Evolutionary conservation across 2,329 filamentous ascomycete genomes (phyloP).

Genomic region (Talaromyces sp.): DNA sequence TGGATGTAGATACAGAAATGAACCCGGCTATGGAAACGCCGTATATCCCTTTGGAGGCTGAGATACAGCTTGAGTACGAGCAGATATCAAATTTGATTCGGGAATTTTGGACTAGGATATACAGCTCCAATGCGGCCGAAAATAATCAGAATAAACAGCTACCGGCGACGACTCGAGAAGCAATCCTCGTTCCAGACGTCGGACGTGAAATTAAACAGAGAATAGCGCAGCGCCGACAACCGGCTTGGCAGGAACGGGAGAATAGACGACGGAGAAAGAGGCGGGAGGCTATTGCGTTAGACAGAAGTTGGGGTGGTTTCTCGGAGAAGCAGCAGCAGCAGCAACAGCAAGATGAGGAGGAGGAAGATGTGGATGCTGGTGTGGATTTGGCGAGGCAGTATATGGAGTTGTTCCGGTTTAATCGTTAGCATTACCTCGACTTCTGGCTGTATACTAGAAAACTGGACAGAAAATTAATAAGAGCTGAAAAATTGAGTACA

Average conservation of each 20-base stretch:
- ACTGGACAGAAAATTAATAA: background rate
- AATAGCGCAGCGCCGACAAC: constrained; percentile 22
- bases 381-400: constrained; percentile 44
- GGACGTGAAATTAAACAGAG: constrained; percentile 37
- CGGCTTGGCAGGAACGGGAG: constrained; percentile 17
- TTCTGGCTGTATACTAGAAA: background rate
- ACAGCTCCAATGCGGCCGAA: constrained; percentile 20
- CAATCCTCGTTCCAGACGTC: constrained; percentile 41
- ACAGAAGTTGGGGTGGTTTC: constrained; percentile 13
- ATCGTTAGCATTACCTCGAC: constrained; percentile 26
- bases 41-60: constrained; percentile 33
- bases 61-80: constrained; percentile 38
- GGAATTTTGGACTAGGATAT: constrained; percentile 41
- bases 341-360: constrained; percentile 20
- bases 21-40: constrained; percentile 29
- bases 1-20: constrained; percentile 9
- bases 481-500: background rate
- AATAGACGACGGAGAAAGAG: constrained; percentile 20
- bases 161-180: constrained; percentile 28
- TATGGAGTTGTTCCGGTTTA: constrained; percentile 46
- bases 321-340: constrained; percentile 12
- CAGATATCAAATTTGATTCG: constrained; percentile 36
- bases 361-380: constrained; percentile 35
- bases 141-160: constrained; percentile 7
- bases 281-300: constrained; percentile 5